Base-by-base conservation (phyloP, 2,329 filamentous ascomycete genomes). In the Orbilia oligospora region DNA sequence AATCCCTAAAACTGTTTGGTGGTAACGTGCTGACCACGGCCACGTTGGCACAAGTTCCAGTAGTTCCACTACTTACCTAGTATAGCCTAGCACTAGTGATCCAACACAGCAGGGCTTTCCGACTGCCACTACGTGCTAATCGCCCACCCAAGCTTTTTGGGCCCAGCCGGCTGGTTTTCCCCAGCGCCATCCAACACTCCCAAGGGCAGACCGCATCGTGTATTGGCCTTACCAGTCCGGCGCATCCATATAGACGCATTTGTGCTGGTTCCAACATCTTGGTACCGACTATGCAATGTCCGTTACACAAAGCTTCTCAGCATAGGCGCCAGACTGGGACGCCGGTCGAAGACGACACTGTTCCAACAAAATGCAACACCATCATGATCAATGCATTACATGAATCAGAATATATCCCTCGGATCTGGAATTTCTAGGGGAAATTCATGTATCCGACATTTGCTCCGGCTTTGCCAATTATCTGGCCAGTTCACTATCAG, bases 221-320 rank as follows among this genome's bases (percentile, higher is more conserved):
- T 20, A 69, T 27, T 55, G 27, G 46, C 64, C 27, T 36, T 41
- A n/a, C 38, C 38, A 14, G 38, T 41, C 38, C 12, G 38, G n/a
- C 48, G 20, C 38, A 36, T n/a, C n/a, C 9, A 9, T 12, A 18
- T 71, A 51, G 67, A 71, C 44, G 67, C 67, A 63, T 67, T 38
- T 18, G 38, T 51, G 16, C 3, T 72, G 69, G 68, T 56, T 58
- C 69, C 69, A 72, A 65, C 58, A 56, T 56, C 24, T 72, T 55
- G 70, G 58, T 66, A 67, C 49, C 70, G 61, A 73, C 56, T 18
- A 61, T 67, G 63, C 36, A 24, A 49, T 16, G 16, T 12, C 48
- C 27, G 70, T 73, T 48, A 61, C 61, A 73, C 70, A 73, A 73
- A 10, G 49, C 41, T 14, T 67, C 44, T 49, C 51, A 24, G 14